Percentiles rank a stretch among this genome's conserved stretches.
phyloP scores from a whole-genome alignment of 1,284 basidiomycete genomes.

The Puccinia coronata region DNA sequence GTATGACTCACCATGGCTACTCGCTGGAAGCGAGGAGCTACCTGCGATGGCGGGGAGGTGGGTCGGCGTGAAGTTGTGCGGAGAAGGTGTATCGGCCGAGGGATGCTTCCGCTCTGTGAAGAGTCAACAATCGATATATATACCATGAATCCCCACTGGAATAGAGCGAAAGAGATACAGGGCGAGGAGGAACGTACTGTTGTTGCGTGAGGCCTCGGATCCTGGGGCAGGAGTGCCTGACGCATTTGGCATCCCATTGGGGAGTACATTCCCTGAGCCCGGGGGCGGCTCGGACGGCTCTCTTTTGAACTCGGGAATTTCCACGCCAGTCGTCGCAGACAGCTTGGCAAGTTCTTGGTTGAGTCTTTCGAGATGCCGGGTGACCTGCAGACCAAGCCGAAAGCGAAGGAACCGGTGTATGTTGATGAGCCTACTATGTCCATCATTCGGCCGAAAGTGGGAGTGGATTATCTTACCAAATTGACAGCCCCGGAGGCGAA shows the following conservation, averaged over 20 bases:
- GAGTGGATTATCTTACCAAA: slow-evolving; percentile 24
- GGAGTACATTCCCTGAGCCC: slow-evolving; percentile 25
- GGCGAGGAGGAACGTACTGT: slow-evolving; percentile 10
- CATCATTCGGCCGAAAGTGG: too few species aligned
- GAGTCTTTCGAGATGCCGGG: slow-evolving; percentile 41
- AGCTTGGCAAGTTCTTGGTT: slow-evolving; percentile 46
- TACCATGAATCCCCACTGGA: neutral
- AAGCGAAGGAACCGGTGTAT: neutral
- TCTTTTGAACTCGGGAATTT: slow-evolving; percentile 43
- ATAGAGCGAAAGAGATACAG: neutral
- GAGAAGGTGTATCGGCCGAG: slow-evolving; percentile 39
- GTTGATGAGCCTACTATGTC: too few species aligned
- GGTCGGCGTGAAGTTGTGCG: neutral
- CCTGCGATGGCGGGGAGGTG: neutral
- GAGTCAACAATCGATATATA: neutral
- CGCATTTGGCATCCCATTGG: slow-evolving; percentile 8
- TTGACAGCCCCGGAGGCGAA: slow-evolving; percentile 46
- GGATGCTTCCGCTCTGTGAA: slow-evolving; percentile 35
- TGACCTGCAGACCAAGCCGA: slow-evolving; percentile 6
- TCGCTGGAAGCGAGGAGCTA: slow-evolving; percentile 1
- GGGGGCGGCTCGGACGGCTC: slow-evolving; percentile 23
- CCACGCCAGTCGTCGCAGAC: slow-evolving; percentile 32
- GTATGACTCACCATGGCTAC: slow-evolving; percentile 9
- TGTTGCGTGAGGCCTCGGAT: slow-evolving; percentile 20
- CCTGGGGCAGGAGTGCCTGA: slow-evolving; percentile 16